Evolutionary conservation across 257 asterid genomes (phyloP).

Genomic region (Jacaranda copaia): DNA sequence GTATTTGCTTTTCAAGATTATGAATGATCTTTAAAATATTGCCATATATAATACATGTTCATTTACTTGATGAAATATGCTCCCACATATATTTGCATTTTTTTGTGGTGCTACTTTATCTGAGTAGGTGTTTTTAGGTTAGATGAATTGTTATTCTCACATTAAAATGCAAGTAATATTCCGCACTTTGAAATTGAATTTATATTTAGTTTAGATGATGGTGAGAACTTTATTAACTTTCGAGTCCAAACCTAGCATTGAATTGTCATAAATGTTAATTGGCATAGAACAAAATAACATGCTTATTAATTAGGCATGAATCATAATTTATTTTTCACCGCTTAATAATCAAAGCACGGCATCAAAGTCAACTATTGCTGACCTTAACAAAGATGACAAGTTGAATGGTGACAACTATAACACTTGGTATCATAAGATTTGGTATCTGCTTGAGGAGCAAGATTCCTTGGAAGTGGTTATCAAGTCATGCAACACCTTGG

Average conservation of each 20-base stretch:
- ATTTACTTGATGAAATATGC: too few relatives aligned
- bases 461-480: not conserved
- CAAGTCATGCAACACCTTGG: not conserved
- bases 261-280: not conserved
- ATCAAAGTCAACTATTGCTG: not conserved
- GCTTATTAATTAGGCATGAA: too few relatives aligned
- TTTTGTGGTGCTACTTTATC: not conserved
- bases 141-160: not conserved
- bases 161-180: too few relatives aligned
- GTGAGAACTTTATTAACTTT: not conserved
- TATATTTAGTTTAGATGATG: not conserved
- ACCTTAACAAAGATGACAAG: not conserved
- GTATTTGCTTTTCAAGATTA: too few relatives aligned
- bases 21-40: too few relatives aligned
- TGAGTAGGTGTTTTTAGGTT: not conserved
- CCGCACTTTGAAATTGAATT: not conserved
- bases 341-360: not conserved
- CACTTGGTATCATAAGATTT: not conserved
- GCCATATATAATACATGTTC: too few relatives aligned
- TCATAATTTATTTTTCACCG: not conserved
- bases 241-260: not conserved
- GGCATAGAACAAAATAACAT: not conserved
- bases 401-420: not conserved
- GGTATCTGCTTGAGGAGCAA: not conserved
- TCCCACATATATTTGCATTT: too few relatives aligned